Evolutionary conservation across 495 filamentous ascomycete species (phyloP).

Genomic region (Parathielavia hyrcaniae): DNA sequence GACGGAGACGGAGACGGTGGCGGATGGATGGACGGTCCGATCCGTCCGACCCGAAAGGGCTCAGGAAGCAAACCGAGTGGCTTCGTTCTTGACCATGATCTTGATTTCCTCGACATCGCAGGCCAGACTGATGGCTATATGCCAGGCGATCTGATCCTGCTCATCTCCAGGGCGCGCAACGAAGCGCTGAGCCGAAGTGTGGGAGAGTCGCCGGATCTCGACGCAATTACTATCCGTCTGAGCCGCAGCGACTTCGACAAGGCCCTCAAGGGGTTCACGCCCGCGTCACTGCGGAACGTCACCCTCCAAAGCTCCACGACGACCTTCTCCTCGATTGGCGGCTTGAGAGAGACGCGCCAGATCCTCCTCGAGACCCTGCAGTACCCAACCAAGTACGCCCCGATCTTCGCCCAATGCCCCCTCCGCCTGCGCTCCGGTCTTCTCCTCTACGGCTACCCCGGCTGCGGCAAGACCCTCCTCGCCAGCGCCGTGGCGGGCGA

Average conservation of each 20-base stretch:
- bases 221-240: conserved; percentile 49
- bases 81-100: conserved; percentile 61
- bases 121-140: conserved; percentile 95
- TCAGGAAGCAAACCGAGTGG: conserved; percentile 44
- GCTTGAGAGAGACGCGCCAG: conserved; percentile 74
- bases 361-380: conserved; percentile 89
- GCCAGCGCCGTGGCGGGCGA: conserved; percentile 92
- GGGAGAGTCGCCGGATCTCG: conserved; percentile 30
- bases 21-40: conserved; percentile 64
- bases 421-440: conserved; percentile 86
- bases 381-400: conserved; percentile 96
- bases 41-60: conserved; percentile 22
- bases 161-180: conserved; percentile 80
- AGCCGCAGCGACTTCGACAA: conserved; percentile 66
- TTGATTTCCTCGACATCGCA: conserved; percentile 89
- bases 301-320: conserved; percentile 84
- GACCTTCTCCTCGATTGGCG: conserved; percentile 85
- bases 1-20: conserved; percentile 49
- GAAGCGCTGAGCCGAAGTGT: conserved; percentile 82
- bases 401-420: conserved; percentile 93
- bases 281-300: conserved; percentile 87
- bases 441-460: conserved; percentile 88
- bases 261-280: conserved; percentile 86
- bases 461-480: conserved; percentile 91
- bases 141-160: conserved; percentile 84